A percentile compares a stretch with the other conserved stretches of the same genome.
These are phyloP conservation scores for Penicillium salamii DNA, from an alignment of 495 filamentous ascomycete genomes.

Conservation along the genomic window DNA sequence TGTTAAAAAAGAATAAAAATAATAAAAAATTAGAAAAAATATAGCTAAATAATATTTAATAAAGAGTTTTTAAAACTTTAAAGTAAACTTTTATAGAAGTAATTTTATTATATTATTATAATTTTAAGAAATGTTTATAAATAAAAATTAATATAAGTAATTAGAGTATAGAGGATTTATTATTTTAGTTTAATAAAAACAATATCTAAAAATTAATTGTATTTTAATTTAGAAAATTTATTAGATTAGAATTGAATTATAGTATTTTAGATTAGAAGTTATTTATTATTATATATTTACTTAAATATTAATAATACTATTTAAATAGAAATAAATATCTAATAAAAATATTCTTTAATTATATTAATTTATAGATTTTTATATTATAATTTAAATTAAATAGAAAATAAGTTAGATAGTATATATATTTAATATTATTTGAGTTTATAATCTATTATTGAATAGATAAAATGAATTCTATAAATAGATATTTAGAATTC, in stretches of 20 bases:
- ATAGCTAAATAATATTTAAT: neutral
- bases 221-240: neutral
- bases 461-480: neutral
- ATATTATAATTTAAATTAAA: neutral
- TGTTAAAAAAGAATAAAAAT: neutral
- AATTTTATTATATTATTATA: neutral
- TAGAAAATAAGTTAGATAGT: neutral
- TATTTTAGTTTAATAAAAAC: neutral
- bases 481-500: no score
- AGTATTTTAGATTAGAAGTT: neutral
- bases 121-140: neutral
- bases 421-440: neutral
- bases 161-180: neutral
- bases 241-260: neutral
- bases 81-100: neutral
- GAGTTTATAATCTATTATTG: neutral
- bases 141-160: neutral
- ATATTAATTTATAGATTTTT: neutral
- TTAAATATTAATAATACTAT: neutral
- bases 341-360: neutral
- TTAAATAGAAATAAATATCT: neutral
- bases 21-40: neutral
- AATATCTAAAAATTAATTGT: neutral
- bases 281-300: neutral
- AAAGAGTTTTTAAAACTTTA: neutral